These are phyloP conservation scores for Magnusiomyces paraingens DNA, from an alignment of 1,139 yeast species.

Conservation along the genomic window DNA sequence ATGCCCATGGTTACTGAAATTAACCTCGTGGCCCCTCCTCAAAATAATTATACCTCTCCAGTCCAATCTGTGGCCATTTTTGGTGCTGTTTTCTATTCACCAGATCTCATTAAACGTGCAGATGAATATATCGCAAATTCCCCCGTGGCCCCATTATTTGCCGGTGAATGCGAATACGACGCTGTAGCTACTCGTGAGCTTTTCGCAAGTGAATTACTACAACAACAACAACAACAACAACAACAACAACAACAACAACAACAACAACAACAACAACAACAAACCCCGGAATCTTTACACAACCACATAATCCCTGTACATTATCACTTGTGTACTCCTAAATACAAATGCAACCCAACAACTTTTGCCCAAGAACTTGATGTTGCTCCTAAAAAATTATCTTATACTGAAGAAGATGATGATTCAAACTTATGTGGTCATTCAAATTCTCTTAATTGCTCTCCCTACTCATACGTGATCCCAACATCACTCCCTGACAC, in stretches of 20 bases:
- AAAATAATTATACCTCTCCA: slow-evolving; percentile 17
- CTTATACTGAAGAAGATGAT: not conserved
- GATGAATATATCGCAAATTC: slow-evolving; percentile 13
- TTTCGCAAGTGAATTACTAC: not conserved
- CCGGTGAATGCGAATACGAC: not conserved
- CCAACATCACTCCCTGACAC: not conserved
- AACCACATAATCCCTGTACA: not conserved
- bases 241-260: not conserved
- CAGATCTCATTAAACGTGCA: slow-evolving; percentile 9
- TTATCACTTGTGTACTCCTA: slow-evolving; percentile 12
- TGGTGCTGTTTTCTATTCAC: slow-evolving; percentile 11
- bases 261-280: not conserved
- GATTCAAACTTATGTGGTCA: not conserved
- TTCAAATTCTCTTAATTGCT: not conserved
- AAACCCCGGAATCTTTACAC: not conserved
- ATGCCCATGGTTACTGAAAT: slow-evolving; percentile 14
- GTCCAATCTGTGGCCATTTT: slow-evolving; percentile 18
- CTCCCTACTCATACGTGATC: not conserved
- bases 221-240: not conserved
- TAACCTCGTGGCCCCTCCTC: slow-evolving; percentile 19
- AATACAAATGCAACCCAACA: slow-evolving; percentile 8
- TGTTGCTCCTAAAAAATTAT: not conserved
- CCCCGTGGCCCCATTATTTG: slow-evolving; percentile 9
- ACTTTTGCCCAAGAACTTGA: slow-evolving; percentile 9
- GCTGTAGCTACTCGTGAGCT: not conserved